Conservation (phyloP, 306 rosid species). For the Crataegus laevigata region DNA sequence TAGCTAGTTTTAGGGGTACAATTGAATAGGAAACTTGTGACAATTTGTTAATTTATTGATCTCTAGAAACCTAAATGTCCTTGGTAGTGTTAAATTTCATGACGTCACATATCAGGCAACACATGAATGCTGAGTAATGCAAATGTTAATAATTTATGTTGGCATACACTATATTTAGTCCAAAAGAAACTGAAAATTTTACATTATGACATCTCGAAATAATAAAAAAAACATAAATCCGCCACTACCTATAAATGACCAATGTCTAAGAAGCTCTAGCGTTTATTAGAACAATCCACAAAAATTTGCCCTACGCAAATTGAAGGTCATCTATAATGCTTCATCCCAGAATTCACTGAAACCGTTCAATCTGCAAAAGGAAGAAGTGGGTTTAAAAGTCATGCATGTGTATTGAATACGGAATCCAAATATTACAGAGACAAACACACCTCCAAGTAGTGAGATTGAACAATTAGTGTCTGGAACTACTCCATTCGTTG, state of each 20-base stretch:
- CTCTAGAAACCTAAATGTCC: not conserved
- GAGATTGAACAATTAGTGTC: conserved; percentile 86
- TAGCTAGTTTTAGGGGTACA: not conserved
- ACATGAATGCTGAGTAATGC: not conserved
- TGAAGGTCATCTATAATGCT: not conserved
- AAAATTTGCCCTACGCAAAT: not conserved
- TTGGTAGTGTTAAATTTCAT: not conserved
- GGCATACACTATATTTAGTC: too few relatives aligned
- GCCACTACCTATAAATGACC: not conserved
- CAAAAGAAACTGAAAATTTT: too few relatives aligned
- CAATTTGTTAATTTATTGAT: not conserved
- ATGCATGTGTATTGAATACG: not conserved
- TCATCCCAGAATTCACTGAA: conserved; percentile 90
- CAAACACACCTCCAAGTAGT: conserved; percentile 70
- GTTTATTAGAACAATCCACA: not conserved
- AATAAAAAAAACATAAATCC: too few relatives aligned
- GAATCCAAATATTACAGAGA: not conserved
- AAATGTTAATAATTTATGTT: too few relatives aligned
- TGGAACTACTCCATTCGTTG: conserved; percentile 97
- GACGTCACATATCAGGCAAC: not conserved
- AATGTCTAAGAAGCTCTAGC: not conserved
- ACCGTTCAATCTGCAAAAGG: conserved; percentile 67
- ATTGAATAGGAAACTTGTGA: conserved; percentile 4
- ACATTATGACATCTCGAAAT: too few relatives aligned
- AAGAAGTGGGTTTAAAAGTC: not conserved